Base-by-base conservation (phyloP, 805 yeast species). In the Diddensiella santjacobensis region DNA sequence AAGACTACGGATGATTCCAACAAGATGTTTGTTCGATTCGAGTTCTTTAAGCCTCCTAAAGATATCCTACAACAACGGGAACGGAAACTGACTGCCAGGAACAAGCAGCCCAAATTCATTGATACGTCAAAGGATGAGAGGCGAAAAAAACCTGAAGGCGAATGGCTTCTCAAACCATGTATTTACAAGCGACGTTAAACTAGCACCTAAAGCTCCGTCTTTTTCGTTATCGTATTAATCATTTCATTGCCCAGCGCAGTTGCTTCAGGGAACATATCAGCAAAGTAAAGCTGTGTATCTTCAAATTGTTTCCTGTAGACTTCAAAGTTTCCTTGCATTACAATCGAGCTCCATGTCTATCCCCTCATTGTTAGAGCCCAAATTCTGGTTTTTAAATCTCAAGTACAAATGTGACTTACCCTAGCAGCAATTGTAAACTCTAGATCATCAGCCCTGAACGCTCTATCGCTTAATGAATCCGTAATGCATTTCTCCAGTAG, bases 11-110 rank as follows among this genome's bases (percentile, higher is more conserved):
- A 91, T 66, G 83, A 84, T 58, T 70, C 75, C 23, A 93, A 93
- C 70, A 86, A 86, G 64, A 91, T 91, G 97, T 93, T 93, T 64
- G 84, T 95, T 13, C 74, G 95, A 66, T 93, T 93, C 65, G 97
- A 91, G 66, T 91, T 93, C 62, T 87, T 85, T 72, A 89, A 88
- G 69, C 96, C 96, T 1, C 74, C 88, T 11, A 73, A 74, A 40
- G 85, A 83, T 46, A 78, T 84, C 48, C 63, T 85, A 45, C 77
- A 78, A 22, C 60, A 44, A 86, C 81, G 59, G 72, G 82, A 63
- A 79, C 78, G 61, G 33, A 56, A 50, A 48, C 43, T 35, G 13
- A 26, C 31, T 8, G 8, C 31, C 31, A 26, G 38, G 47, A 45
- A 40, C 48, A 51, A 54, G 57, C 64, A 53, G 57, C 49, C 56